These are phyloP conservation scores for Melaleuca quinquenervia DNA, from an alignment of 345 rosid genomes.

Conservation along the genomic window DNA sequence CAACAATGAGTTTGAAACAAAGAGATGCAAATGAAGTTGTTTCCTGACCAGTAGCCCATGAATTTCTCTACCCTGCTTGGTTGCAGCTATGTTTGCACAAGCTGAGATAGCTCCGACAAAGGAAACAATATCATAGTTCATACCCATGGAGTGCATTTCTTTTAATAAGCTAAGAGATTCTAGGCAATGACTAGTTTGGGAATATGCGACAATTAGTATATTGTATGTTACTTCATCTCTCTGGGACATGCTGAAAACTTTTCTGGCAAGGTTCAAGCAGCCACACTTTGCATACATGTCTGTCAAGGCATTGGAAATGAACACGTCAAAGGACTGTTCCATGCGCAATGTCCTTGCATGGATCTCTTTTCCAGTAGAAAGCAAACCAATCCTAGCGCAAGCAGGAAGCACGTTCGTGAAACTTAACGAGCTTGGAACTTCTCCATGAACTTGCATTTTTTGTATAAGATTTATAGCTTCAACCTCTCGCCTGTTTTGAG, in stretches of 20 bases:
- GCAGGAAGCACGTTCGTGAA: conserved; percentile 33
- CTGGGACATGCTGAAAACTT: conserved; percentile 19
- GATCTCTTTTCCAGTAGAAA: conserved; percentile 32
- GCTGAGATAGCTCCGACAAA: conserved; percentile 50
- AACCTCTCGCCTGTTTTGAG: conserved; percentile 25
- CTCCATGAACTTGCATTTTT: conserved; percentile 27
- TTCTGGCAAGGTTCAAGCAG: conserved; percentile 21
- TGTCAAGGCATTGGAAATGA: conserved; percentile 32
- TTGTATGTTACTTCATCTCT: conserved; percentile 51
- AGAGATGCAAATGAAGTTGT: conserved; percentile 22
- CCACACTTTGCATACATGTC: conserved; percentile 44
- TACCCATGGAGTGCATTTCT: conserved; percentile 35
- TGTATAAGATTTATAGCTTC: conserved; percentile 23
- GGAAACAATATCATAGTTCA: conserved; percentile 45
- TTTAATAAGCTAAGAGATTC: conserved; percentile 38
- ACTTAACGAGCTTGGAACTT: conserved; percentile 26
- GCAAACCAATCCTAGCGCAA: conserved; percentile 22
- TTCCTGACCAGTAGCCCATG: conserved; percentile 30
- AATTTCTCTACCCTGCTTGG: conserved; percentile 36
- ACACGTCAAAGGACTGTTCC: conserved; percentile 17
- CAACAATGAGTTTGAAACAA: conserved; percentile 37
- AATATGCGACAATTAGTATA: conserved; percentile 37
- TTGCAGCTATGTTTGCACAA: conserved; percentile 34
- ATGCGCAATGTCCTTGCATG: conserved; percentile 24
- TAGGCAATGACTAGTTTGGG: conserved; percentile 32